Conservation (phyloP, 331 rosid species). For the Quercus lobata region DNA sequence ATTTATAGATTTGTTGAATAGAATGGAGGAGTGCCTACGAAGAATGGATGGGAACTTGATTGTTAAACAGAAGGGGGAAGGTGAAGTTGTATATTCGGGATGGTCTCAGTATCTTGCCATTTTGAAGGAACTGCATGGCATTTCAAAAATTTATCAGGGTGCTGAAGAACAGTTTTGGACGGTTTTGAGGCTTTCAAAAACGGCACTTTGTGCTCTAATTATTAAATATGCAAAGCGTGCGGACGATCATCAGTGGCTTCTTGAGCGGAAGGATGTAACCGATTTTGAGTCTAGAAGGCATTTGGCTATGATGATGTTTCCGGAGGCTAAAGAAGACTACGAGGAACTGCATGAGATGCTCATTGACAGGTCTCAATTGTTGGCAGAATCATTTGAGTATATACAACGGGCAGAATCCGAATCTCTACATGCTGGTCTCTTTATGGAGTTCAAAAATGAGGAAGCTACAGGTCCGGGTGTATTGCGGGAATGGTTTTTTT, state of each 20-base stretch:
- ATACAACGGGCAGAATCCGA: conserved; percentile 43
- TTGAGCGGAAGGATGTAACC: conserved; percentile 45
- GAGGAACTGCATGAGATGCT: conserved; percentile 78
- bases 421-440: conserved; percentile 52
- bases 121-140: conserved; percentile 52
- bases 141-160: conserved; percentile 44
- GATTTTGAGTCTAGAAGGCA: conserved; percentile 73
- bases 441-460: conserved; percentile 78
- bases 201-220: conserved; percentile 38
- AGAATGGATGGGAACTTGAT: conserved; percentile 38
- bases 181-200: conserved; percentile 32
- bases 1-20: conserved; percentile 32
- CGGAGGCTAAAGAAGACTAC: conserved; percentile 52
- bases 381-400: conserved; percentile 71
- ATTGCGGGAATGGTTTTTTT: conserved; percentile 76
- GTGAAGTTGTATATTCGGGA: conserved; percentile 21
- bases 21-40: conserved; percentile 50
- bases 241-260: conserved; percentile 63
- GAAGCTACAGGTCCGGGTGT: conserved; percentile 93
- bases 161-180: conserved; percentile 52
- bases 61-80: conserved; percentile 21
- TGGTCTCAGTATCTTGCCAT: conserved; percentile 57
- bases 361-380: conserved; percentile 68
- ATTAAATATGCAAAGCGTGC: conserved; percentile 33
- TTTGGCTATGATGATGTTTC: conserved; percentile 67